These are phyloP conservation scores for Pelargonium cotyledonis DNA, from an alignment of 441 rosid species.

Conservation along the genomic window DNA sequence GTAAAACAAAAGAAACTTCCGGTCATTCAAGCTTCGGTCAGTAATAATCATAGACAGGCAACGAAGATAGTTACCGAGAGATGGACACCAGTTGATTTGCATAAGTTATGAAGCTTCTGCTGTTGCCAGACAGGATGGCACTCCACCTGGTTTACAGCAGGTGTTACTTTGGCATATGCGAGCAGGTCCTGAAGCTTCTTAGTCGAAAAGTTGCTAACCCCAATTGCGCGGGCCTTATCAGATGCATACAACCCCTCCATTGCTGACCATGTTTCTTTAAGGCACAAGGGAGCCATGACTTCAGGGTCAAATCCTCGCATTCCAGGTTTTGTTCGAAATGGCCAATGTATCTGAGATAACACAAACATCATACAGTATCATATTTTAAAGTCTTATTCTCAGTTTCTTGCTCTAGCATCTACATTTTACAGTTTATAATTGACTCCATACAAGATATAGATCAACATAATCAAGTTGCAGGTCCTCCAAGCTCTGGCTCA, in stretches of 20 bases:
- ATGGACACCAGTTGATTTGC: slow-evolving; percentile 50
- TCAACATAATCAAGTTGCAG: slow-evolving; percentile 49
- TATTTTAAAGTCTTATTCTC: neutral
- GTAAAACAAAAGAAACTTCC: neutral
- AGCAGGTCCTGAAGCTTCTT: slow-evolving; percentile 43
- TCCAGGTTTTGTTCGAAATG: slow-evolving; percentile 34
- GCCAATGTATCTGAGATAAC: slow-evolving; percentile 37
- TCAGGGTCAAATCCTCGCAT: slow-evolving; percentile 34
- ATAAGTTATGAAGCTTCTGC: slow-evolving; percentile 39
- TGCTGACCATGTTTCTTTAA: slow-evolving; percentile 48
- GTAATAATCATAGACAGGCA: neutral
- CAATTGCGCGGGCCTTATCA: slow-evolving; percentile 40
- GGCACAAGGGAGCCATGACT: slow-evolving; percentile 36
- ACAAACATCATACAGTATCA: slow-evolving; percentile 3
- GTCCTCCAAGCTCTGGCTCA: slow-evolving; percentile 34
- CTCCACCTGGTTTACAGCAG: slow-evolving; percentile 60
- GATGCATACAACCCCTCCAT: slow-evolving; percentile 46
- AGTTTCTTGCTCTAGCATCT: neutral
- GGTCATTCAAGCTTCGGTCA: neutral
- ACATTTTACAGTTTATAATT: neutral
- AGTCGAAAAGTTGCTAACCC: slow-evolving; percentile 44
- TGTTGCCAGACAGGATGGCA: slow-evolving; percentile 64
- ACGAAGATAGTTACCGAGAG: slow-evolving; percentile 31
- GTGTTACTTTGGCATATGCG: slow-evolving; percentile 34
- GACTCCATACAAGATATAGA: slow-evolving; percentile 36